Evolutionary conservation across 306 rosid species (phyloP).

Genomic region (Heteromeles arbutifolia): DNA sequence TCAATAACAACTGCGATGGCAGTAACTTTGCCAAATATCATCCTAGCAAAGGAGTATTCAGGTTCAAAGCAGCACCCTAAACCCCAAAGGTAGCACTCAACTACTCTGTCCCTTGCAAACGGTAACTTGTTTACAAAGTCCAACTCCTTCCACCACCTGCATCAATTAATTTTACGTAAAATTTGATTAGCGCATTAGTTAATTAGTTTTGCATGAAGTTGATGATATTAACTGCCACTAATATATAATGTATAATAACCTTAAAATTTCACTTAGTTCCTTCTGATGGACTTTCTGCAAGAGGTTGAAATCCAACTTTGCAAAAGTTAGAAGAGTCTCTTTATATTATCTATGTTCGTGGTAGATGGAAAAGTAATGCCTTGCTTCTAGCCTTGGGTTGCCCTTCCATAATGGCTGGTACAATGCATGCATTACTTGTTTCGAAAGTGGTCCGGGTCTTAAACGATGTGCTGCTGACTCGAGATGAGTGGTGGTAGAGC

Average conservation of each 20-base stretch:
- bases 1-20: background rate
- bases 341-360: background rate
- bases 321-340: background rate
- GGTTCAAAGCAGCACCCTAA: background rate
- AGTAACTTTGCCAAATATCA: background rate
- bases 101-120: constrained; percentile 29
- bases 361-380: constrained; percentile 6
- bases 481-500: constrained; percentile 25
- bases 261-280: constrained; percentile 21
- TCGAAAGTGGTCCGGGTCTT: background rate
- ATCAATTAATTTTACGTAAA: background rate
- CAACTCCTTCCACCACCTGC: constrained; percentile 50
- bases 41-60: background rate
- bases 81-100: background rate
- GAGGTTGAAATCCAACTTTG: constrained; percentile 36
- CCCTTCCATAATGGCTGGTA: constrained; percentile 10
- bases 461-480: background rate
- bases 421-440: background rate
- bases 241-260: too few relatives aligned
- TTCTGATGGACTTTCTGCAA: constrained; percentile 24
- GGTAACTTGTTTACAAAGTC: constrained; percentile 18
- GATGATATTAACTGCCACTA: too few relatives aligned
- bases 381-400: background rate
- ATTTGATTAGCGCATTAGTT: too few relatives aligned
- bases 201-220: too few relatives aligned